phyloP scores from a whole-genome alignment of 2,329 filamentous ascomycete genomes.

The Aspergillus pseudonomiae region DNA sequence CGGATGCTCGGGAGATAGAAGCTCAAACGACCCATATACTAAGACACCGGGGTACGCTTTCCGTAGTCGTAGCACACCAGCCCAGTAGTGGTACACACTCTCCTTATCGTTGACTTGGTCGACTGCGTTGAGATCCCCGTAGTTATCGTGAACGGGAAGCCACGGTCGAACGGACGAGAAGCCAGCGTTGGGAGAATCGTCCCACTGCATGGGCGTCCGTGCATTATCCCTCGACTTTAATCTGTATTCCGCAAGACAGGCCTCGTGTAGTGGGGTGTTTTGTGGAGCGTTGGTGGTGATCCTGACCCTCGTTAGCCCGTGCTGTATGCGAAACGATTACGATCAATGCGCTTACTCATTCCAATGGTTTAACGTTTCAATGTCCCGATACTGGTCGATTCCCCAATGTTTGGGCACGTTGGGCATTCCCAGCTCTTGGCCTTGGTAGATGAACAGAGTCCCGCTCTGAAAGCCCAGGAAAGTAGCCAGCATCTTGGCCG shows the following conservation, averaged over 20 bases:
- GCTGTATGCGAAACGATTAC: neutral
- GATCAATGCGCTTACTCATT: conserved; percentile 34
- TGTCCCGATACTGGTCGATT: conserved; percentile 51
- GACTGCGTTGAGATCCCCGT: neutral
- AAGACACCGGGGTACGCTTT: conserved; percentile 7
- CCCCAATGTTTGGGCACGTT: conserved; percentile 55
- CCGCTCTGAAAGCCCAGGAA: conserved; percentile 60
- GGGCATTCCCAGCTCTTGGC: conserved; percentile 68
- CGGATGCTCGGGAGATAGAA: conserved; percentile 1
- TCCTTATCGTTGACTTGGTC: conserved; percentile 7
- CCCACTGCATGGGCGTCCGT: conserved; percentile 4
- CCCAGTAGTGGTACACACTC: conserved; percentile 11
- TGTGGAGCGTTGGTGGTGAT: neutral
- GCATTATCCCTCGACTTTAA: conserved; percentile 4
- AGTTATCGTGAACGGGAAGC: neutral
- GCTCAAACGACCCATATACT: conserved; percentile 10
- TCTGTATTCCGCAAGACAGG: neutral
- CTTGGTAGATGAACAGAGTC: conserved; percentile 68
- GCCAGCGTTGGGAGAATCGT: neutral
- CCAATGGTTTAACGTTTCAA: conserved; percentile 62
- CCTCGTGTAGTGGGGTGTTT: neutral
- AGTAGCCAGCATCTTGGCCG: conserved; percentile 60
- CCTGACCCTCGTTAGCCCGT: neutral
- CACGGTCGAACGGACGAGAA: neutral
- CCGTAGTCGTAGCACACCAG: conserved; percentile 2